Conservation (phyloP, 2,329 filamentous ascomycete species). For the Aspergillus sp. region DNA sequence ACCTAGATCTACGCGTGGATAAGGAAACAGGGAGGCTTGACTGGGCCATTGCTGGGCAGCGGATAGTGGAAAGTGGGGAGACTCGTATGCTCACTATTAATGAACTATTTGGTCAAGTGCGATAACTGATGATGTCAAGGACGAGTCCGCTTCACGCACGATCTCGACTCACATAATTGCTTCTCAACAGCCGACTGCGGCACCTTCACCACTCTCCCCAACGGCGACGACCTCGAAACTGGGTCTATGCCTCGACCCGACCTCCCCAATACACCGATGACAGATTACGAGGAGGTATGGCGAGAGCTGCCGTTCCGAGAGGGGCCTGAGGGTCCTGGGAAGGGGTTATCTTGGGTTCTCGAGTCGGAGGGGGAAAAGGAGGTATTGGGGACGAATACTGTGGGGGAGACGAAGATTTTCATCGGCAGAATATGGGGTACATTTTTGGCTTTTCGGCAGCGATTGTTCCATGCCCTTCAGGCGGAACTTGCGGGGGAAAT, state of each 20-base stretch:
- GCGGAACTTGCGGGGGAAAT: too few species aligned
- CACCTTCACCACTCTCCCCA: slow-evolving; percentile 32
- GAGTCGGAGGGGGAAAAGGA: slow-evolving; percentile 12
- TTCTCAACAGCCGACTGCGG: slow-evolving; percentile 33
- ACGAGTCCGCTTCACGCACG: slow-evolving; percentile 34
- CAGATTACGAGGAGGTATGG: slow-evolving; percentile 65
- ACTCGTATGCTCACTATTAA: slow-evolving; percentile 24
- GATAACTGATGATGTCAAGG: slow-evolving; percentile 11
- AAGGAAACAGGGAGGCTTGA: slow-evolving; percentile 31
- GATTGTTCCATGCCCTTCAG: too few species aligned
- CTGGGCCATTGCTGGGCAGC: slow-evolving; percentile 41
- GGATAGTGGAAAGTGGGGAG: slow-evolving; percentile 30
- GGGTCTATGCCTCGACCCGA: slow-evolving; percentile 36
- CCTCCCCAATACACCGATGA: slow-evolving; percentile 23
- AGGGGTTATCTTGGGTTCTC: slow-evolving; percentile 25
- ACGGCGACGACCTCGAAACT: slow-evolving; percentile 37
- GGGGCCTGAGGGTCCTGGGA: slow-evolving; percentile 21
- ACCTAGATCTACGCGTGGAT: slow-evolving; percentile 39
- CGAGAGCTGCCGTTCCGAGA: slow-evolving; percentile 37
- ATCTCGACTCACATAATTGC: slow-evolving; percentile 32
- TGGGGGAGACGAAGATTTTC: too few species aligned
- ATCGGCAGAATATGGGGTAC: too few species aligned
- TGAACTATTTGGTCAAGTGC: neutral
- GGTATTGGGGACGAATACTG: too few species aligned
- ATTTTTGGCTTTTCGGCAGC: too few species aligned